A percentile compares a stretch with the other conserved stretches of the same genome.
phyloP scores from a whole-genome alignment of 2,329 filamentous ascomycete species.

The Passalora sequoiae region DNA sequence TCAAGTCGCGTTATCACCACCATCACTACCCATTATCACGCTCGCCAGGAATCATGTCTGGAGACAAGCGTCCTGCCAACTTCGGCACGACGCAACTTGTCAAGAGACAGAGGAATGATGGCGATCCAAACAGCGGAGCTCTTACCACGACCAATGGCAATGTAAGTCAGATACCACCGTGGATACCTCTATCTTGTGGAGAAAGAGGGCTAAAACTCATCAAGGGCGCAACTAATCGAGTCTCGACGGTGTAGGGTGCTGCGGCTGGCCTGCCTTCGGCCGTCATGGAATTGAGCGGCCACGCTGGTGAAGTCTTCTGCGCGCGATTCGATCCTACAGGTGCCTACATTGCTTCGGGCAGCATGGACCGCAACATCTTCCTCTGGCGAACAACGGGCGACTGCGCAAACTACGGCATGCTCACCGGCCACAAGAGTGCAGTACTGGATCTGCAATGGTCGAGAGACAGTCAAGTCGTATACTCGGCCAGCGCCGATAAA shows the following conservation, averaged over 20 bases:
- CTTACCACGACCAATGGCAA: conserved; percentile 57
- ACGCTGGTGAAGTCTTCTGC: conserved; percentile 79
- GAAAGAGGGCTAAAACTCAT: conserved; percentile 23
- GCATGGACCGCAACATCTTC: conserved; percentile 91
- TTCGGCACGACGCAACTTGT: conserved; percentile 76
- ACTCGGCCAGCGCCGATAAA: conserved; percentile 89
- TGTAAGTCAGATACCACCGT: too few species aligned
- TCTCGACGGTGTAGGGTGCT: conserved; percentile 53
- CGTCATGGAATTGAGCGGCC: conserved; percentile 36
- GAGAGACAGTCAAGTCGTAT: conserved; percentile 83
- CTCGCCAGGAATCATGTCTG: conserved; percentile 58
- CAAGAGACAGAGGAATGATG: conserved; percentile 77
- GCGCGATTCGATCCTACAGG: conserved; percentile 86
- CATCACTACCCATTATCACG: not conserved
- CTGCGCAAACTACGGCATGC: conserved; percentile 87
- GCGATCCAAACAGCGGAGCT: conserved; percentile 50
- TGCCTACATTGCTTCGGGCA: conserved; percentile 84
- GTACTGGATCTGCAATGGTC: conserved; percentile 95
- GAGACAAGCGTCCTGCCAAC: conserved; percentile 83
- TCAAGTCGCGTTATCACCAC: too few species aligned
- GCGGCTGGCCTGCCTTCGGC: conserved; percentile 66
- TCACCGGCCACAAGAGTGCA: conserved; percentile 86
- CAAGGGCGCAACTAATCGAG: conserved; percentile 24
- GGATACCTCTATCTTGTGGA: too few species aligned
- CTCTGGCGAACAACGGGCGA: conserved; percentile 89